phyloP scores from a whole-genome alignment of 2,329 filamentous ascomycete species.

The Emmonsiellopsis sp. region DNA sequence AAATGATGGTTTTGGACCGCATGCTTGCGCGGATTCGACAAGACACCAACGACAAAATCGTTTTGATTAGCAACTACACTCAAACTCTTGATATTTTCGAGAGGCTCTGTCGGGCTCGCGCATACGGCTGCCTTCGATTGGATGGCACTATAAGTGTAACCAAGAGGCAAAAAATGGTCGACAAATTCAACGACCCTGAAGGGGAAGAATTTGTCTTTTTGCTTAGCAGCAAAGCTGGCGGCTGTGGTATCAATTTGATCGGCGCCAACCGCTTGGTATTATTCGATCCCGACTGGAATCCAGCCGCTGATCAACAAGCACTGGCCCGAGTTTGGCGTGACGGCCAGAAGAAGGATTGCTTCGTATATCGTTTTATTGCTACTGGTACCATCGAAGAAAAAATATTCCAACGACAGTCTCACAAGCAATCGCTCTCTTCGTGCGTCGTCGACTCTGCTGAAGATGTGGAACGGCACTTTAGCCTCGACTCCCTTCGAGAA shows the following conservation, averaged over 20 bases:
- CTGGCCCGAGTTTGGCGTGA: conserved; percentile 97
- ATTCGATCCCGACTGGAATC: conserved; percentile 98
- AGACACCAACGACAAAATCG: conserved; percentile 98
- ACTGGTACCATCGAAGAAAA: conserved; percentile 98
- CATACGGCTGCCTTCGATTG: conserved; percentile 77
- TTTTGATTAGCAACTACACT: conserved; percentile 97
- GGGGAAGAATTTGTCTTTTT: conserved; percentile 88
- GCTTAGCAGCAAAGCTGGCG: conserved; percentile 92
- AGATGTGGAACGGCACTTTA: conserved; percentile 95
- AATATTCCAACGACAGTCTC: conserved; percentile 95
- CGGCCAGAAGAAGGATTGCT: conserved; percentile 98
- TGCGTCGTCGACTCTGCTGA: conserved; percentile 95
- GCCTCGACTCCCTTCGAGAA: conserved; percentile 78
- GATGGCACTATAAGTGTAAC: conserved; percentile 97
- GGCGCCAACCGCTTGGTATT: conserved; percentile 89
- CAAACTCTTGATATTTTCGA: conserved; percentile 93
- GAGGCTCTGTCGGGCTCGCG: conserved; percentile 71
- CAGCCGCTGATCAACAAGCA: conserved; percentile 92
- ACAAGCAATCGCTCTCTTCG: conserved; percentile 93
- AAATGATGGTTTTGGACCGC: conserved; percentile 95
- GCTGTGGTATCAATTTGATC: conserved; percentile 91
- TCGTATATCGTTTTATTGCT: conserved; percentile 98
- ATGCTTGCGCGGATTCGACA: conserved; percentile 94
- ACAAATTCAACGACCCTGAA: conserved; percentile 92
- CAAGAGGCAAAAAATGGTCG: conserved; percentile 93